Evolutionary conservation across 495 filamentous ascomycete species (phyloP), one percentile per base, ranked within the genome.

Genomic region (Jackrogersella minutella): DNA sequence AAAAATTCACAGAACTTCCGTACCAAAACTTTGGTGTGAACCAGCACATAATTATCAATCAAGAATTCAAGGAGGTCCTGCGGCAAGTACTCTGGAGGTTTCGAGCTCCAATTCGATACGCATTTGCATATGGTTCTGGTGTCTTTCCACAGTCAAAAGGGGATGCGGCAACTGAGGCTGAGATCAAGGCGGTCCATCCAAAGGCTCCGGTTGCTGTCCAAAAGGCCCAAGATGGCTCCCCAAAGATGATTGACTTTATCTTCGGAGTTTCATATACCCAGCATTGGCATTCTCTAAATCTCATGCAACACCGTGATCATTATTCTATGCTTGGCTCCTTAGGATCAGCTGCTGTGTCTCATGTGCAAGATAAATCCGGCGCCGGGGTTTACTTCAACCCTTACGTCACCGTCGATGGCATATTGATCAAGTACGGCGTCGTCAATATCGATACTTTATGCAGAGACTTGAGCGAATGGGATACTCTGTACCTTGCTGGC

Each of bases 201-300:
- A 87, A 92, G 52, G 86, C 92, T 1, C 91, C 91, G 16, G 76
- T 84, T 21, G 92, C 91, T 9, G 89, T 97, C 31, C 79, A 87
- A 50, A 89, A 90, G 33, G 90, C 91, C 64, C 93, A 97, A 73
- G 87, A 91, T 70, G 91, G 91, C 36, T 88, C 87, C 1, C 91
- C 90, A 7, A 97, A 97, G 77, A 96, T 98, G 90, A 97, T 99
- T 67, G 95, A 99, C 76, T 95, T 98, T 71, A 96, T 99, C 57
- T 97, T 98, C 68, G 96, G 95, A 30, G 94, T 98, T 10, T 91
- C 90, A 4, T 91, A 97, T 76, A 93, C 91, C 2, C 91, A 99
- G 73, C 95, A 99, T 77, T 99, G 94, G 93, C 95, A 99, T 79
- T 90, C 88, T 16, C 78, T 99, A 43, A 99, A 99, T 74, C 81